These are phyloP conservation scores for Colletotrichum echinochloae DNA, from an alignment of 2,329 filamentous ascomycete genomes.

Conservation along the genomic window DNA sequence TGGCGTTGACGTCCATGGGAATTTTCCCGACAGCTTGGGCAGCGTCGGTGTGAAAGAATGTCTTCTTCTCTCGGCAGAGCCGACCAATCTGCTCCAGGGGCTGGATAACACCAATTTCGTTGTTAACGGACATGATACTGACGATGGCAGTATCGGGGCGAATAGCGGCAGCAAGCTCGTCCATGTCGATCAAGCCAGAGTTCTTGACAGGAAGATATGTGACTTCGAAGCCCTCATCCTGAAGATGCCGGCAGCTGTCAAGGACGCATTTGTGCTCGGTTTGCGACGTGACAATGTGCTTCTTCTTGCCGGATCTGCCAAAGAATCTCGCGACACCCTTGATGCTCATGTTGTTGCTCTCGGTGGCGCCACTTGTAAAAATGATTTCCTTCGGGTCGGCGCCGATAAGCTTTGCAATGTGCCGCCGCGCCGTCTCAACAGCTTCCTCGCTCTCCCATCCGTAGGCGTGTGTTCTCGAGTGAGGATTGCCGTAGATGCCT, in stretches of 20 bases:
- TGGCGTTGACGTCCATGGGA: constrained; percentile 93
- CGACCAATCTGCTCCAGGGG: constrained; percentile 93
- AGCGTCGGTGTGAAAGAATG: constrained; percentile 98
- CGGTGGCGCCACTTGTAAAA: constrained; percentile 96
- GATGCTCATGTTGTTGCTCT: constrained; percentile 99
- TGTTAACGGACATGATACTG: constrained; percentile 99
- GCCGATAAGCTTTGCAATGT: constrained; percentile 89
- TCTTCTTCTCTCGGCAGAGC: constrained; percentile 89
- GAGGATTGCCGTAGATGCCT: constrained; percentile 94
- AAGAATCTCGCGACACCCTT: constrained; percentile 98
- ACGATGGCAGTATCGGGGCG: constrained; percentile 91
- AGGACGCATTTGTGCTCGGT: constrained; percentile 99
- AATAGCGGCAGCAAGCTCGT: constrained; percentile 88
- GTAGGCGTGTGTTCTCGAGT: constrained; percentile 97
- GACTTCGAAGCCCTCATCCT: constrained; percentile 95
- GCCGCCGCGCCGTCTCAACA: constrained; percentile 84
- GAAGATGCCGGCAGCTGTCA: constrained; percentile 95
- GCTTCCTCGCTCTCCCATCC: constrained; percentile 98
- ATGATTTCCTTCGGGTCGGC: constrained; percentile 98
- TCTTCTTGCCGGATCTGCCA: constrained; percentile 93
- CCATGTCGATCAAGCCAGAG: constrained; percentile 87
- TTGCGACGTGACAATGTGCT: constrained; percentile 96
- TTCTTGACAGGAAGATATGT: constrained; percentile 94
- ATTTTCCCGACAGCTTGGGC: constrained; percentile 99
- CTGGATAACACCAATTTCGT: constrained; percentile 99